Percentiles rank a stretch among this genome's conserved stretches.
Evolutionary conservation across 345 rosid species (phyloP).

Genomic region (Syzygium jambos): DNA sequence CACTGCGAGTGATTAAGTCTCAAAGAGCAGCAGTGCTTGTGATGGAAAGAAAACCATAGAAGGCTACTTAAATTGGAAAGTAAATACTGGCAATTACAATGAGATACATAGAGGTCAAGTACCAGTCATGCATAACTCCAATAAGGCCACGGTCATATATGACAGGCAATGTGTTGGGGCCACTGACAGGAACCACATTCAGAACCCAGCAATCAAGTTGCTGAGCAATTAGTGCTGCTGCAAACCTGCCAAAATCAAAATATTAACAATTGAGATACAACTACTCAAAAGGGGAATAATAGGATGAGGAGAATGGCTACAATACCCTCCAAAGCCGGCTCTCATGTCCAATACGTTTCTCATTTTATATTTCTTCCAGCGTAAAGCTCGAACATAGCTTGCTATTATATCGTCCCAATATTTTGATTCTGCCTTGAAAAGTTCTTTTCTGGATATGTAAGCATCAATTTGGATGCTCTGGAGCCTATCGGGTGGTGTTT

Average conservation of each 20-base stretch:
- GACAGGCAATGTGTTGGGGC: slow-evolving; percentile 89
- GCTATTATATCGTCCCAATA: slow-evolving; percentile 82
- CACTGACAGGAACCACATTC: slow-evolving; percentile 85
- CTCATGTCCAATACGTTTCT: slow-evolving; percentile 98
- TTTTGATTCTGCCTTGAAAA: slow-evolving; percentile 77
- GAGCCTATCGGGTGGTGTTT: slow-evolving; percentile 81
- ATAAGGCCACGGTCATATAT: slow-evolving; percentile 93
- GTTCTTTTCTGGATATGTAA: slow-evolving; percentile 80
- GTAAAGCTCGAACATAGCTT: slow-evolving; percentile 64
- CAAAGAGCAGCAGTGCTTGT: neutral
- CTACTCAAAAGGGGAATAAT: slow-evolving; percentile 2
- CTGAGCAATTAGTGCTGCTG: slow-evolving; percentile 70
- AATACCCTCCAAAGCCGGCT: slow-evolving; percentile 95
- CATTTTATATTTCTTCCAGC: slow-evolving; percentile 74
- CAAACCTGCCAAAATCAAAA: slow-evolving; percentile 56
- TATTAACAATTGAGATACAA: neutral
- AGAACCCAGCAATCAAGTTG: slow-evolving; percentile 80
- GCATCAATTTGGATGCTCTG: slow-evolving; percentile 83
- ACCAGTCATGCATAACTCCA: slow-evolving; percentile 98
- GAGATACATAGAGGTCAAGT: slow-evolving; percentile 11
- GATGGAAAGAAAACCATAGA: neutral
- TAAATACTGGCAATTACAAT: neutral
- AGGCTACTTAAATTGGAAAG: neutral
- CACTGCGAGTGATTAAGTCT: neutral
- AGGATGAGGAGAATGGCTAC: slow-evolving; percentile 2